Percentiles rank a stretch among this genome's conserved stretches.
Conservation (phyloP, 1,284 basidiomycete genomes). For the Lentinus polychrous region DNA sequence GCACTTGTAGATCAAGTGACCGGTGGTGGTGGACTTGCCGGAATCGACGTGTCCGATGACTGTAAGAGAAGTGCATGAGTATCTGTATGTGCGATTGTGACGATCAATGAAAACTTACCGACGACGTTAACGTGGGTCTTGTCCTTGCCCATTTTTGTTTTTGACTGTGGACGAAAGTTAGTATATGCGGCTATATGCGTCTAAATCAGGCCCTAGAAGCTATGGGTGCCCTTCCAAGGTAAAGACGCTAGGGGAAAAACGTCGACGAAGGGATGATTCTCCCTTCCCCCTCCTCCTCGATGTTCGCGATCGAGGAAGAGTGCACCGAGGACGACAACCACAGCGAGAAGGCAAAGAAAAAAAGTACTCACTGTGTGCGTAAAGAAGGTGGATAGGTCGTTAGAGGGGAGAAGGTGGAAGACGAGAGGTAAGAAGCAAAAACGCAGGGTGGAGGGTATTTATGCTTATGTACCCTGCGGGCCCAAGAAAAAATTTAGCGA, state of each 20-base stretch:
- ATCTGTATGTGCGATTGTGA: not conserved
- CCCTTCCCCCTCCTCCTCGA: not conserved
- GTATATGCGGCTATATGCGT: not conserved
- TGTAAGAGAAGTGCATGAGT: conserved; percentile 24
- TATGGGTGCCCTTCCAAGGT: too few relatives aligned
- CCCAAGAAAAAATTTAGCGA: conserved; percentile 30
- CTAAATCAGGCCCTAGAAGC: too few relatives aligned
- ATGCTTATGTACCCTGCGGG: conserved; percentile 30
- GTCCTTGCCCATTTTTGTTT: conserved; percentile 81
- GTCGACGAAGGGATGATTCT: not conserved
- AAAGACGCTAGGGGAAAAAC: not conserved
- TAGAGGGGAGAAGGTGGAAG: conserved; percentile 24
- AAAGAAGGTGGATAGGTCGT: conserved; percentile 27
- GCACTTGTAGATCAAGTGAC: conserved; percentile 99
- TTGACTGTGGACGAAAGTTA: conserved; percentile 23
- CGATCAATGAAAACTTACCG: conserved; percentile 44
- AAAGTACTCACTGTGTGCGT: conserved; percentile 19
- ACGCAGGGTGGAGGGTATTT: conserved; percentile 23
- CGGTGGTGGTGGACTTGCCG: conserved; percentile 99
- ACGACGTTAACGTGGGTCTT: conserved; percentile 90
- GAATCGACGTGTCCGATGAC: conserved; percentile 98
- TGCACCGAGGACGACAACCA: conserved; percentile 5
- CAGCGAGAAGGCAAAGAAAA: conserved; percentile 10
- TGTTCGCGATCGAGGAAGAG: not conserved
- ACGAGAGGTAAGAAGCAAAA: conserved; percentile 28